Evolutionary conservation across 2,329 filamentous ascomycete species (phyloP).

Genomic region (Claviceps quebecensis): DNA sequence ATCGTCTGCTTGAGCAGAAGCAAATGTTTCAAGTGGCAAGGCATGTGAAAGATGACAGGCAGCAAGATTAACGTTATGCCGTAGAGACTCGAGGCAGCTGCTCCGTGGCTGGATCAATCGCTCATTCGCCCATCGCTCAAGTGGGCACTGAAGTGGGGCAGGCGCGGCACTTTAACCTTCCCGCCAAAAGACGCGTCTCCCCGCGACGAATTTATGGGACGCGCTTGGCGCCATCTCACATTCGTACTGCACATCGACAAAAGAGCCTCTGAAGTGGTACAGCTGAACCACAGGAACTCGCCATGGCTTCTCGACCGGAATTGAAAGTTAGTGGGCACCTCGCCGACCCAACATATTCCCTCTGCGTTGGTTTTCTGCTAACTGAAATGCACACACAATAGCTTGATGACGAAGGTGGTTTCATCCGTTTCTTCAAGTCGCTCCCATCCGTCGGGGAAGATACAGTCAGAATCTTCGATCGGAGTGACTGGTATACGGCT

Average conservation of each 20-base stretch:
- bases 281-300: slow-evolving; percentile 11
- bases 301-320: slow-evolving; percentile 59
- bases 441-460: slow-evolving; percentile 57
- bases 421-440: slow-evolving; percentile 93
- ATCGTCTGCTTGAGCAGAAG: too few species aligned
- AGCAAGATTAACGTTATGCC: not conserved
- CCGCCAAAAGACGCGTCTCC: slow-evolving; percentile 11
- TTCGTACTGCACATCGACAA: not conserved
- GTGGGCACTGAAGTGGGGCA: not conserved
- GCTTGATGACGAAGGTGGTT: slow-evolving; percentile 94
- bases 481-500: slow-evolving; percentile 92
- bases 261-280: not conserved
- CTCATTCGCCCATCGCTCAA: not conserved
- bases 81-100: not conserved
- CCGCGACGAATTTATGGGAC: not conserved
- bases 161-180: slow-evolving; percentile 9
- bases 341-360: not conserved
- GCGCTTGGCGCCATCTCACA: slow-evolving; percentile 1
- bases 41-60: not conserved
- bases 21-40: not conserved
- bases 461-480: slow-evolving; percentile 82
- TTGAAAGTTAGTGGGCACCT: slow-evolving; percentile 39
- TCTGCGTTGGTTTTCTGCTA: not conserved
- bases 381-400: slow-evolving; percentile 17
- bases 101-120: not conserved